Percentiles rank a stretch among this genome's conserved stretches.
Evolutionary conservation across 2,329 filamentous ascomycete genomes (phyloP).

Genomic region (Scedosporium apiospermum): DNA sequence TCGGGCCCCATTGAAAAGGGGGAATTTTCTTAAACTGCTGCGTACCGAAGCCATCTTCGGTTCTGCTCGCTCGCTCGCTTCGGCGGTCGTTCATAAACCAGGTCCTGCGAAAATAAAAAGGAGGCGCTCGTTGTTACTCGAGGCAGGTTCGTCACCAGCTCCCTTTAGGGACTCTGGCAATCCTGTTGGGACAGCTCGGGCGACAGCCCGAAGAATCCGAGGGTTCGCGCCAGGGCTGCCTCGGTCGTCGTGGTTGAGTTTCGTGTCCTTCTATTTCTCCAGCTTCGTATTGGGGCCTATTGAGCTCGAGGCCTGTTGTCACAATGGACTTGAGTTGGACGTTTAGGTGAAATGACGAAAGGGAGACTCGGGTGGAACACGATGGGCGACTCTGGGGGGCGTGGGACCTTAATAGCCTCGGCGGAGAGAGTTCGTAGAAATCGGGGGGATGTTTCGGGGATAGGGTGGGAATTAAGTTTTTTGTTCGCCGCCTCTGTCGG

Average conservation of each 20-base stretch:
- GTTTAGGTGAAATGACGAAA: not conserved
- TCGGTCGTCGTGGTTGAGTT: not conserved
- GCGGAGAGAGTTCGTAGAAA: not conserved
- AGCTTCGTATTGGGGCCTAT: not conserved
- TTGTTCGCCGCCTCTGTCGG: not conserved
- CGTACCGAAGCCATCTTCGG: slow-evolving; percentile 70
- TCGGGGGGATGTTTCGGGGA: not conserved
- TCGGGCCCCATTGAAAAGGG: slow-evolving; percentile 67
- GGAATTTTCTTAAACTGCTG: slow-evolving; percentile 69
- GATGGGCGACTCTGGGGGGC: not conserved
- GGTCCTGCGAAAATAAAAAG: not conserved
- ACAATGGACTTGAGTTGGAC: not conserved
- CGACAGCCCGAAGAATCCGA: slow-evolving; percentile 2
- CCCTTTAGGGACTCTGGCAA: not conserved
- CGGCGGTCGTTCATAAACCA: not conserved
- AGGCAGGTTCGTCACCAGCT: not conserved
- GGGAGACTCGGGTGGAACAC: not conserved
- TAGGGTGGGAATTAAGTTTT: not conserved
- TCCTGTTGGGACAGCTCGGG: not conserved
- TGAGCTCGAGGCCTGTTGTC: not conserved
- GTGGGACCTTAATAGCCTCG: not conserved
- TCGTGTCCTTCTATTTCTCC: not conserved
- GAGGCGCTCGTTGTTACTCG: not conserved
- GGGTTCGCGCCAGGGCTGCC: slow-evolving; percentile 2
- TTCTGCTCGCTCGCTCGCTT: slow-evolving; percentile 64